Base-by-base conservation (phyloP, 164 flowering plant genomes). In the Tetrastigma voinierianum region DNA sequence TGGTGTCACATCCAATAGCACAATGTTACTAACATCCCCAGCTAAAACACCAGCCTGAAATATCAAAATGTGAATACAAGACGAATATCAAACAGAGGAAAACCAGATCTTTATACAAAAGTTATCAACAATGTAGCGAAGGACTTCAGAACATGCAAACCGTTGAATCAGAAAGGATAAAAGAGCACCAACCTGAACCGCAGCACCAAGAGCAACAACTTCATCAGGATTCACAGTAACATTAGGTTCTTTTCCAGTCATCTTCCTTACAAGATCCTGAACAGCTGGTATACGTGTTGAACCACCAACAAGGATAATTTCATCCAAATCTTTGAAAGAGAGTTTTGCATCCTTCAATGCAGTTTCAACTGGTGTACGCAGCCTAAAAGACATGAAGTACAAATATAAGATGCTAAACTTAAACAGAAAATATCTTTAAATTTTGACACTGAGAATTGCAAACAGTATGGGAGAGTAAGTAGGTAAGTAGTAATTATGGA, bases 121-220 rank as follows among this genome's bases (percentile, higher is more conserved):
- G 16, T 45, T 4, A 18, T 6, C 46, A 23, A 18, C 46, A 61
- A 17, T 49, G 21, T 9, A 10, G 32, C 10, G 1, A 46, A 9
- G 2, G 17, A 16, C 6, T 47, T 9, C 66, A 49, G 21, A 53
- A 53, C 19, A 64, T 10, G 23, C 20, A 61, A 43, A 44, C 16
- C 24, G 32, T 44, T 32, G 0, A 20, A 57, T 40, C 9, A 45
- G 61, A 53, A 49, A 12, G 9, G 15, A 46, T 18, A 59, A 57
- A 17, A 51, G 21, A 66, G 0, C 20, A 54, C 60, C 9, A 24
- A 91, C 95, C 93, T 89, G 95, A 55, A 91, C 97, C 16, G 95
- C 95, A 76, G 95, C 97, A 17, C 95, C 97, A 46, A 91, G 83
- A 19, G 97, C 97, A 72, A 88, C 96, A 70, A 90, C 96, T 80